Evolutionary conservation across 257 asterid genomes (phyloP).

Genomic region (Fraxinus excelsior): DNA sequence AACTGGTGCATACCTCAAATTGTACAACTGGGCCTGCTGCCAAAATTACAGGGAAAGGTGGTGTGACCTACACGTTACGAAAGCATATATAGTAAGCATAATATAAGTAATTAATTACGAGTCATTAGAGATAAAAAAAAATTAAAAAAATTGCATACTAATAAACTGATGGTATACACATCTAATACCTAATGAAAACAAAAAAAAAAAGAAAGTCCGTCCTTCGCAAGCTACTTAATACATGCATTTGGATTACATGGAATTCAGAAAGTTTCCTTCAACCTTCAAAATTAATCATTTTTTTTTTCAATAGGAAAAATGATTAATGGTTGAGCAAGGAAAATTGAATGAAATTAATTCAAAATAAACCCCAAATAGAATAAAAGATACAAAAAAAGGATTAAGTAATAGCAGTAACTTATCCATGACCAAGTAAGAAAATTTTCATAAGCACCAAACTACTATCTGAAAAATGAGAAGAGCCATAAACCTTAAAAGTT

Average conservation of each 20-base stretch:
- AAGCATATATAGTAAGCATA: constrained; percentile 29
- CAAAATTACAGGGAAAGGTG: constrained; percentile 72
- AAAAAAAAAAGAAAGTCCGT: neutral
- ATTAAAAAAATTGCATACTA: neutral
- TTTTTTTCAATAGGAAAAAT: neutral
- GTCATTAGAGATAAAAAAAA: neutral
- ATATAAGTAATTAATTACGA: neutral
- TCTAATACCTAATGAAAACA: neutral
- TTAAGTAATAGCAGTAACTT: constrained; percentile 1
- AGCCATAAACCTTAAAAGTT: neutral
- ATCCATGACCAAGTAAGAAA: constrained; percentile 8
- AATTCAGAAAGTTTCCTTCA: neutral
- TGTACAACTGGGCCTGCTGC: constrained; percentile 79
- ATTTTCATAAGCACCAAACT: neutral
- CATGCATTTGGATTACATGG: neutral
- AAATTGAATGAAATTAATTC: neutral
- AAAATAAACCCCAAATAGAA: neutral
- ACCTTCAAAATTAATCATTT: constrained; percentile 2
- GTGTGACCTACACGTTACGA: constrained; percentile 69
- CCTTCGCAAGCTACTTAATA: constrained; percentile 10
- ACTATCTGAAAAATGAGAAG: neutral
- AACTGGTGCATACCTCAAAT: constrained; percentile 68
- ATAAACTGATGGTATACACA: neutral
- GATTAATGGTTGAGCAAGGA: neutral
- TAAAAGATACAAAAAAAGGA: neutral